Conservation (phyloP, 306 rosid genomes). For the Styphnolobium japonicum region DNA sequence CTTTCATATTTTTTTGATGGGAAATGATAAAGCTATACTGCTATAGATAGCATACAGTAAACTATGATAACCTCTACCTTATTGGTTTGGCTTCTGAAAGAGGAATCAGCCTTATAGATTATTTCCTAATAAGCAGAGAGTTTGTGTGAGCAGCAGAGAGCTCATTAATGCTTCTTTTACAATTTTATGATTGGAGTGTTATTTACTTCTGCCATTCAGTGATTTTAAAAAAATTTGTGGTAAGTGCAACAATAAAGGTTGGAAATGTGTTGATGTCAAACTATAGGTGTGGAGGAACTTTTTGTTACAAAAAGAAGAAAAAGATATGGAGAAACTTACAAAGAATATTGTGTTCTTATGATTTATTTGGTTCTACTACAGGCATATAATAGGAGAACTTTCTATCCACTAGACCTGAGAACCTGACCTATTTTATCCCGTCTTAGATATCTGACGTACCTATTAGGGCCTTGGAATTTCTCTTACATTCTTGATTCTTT, state of each 20-base stretch:
- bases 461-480: background rate
- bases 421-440: background rate
- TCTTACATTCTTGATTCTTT: constrained; percentile 5
- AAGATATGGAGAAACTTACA: background rate
- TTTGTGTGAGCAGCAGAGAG: background rate
- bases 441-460: background rate
- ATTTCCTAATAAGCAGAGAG: background rate
- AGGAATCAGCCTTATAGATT: background rate
- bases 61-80: background rate
- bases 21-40: background rate
- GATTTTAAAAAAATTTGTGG: background rate
- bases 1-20: background rate
- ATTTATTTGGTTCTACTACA: background rate
- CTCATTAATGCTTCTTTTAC: background rate
- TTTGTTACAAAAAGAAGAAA: background rate
- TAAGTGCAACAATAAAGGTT: background rate
- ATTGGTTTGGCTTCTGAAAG: background rate
- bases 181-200: background rate
- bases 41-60: background rate
- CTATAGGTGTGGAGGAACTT: background rate
- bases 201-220: background rate
- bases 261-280: background rate
- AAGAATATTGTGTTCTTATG: background rate
- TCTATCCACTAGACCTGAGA: background rate
- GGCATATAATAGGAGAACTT: background rate